Evolutionary conservation across 306 rosid genomes (phyloP).

Genomic region (Ormosia semicastrata): DNA sequence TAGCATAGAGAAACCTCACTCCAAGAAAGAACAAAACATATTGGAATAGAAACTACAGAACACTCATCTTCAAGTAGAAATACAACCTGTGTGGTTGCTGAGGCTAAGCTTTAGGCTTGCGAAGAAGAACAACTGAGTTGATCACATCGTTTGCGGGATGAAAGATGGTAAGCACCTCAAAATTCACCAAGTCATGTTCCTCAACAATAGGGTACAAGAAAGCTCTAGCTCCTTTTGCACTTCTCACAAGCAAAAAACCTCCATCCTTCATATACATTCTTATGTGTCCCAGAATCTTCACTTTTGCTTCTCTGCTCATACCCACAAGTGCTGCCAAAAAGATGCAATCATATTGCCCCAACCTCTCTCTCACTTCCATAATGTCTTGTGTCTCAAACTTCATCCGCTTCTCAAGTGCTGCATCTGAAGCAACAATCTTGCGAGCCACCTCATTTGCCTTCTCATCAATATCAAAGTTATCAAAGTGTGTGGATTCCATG

Average conservation of each 20-base stretch:
- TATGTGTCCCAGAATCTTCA: slow-evolving; percentile 52
- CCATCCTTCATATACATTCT: slow-evolving; percentile 68
- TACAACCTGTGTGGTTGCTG: background rate
- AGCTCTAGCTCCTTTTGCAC: slow-evolving; percentile 75
- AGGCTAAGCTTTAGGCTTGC: slow-evolving; percentile 39
- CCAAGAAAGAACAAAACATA: background rate
- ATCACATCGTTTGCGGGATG: slow-evolving; percentile 71
- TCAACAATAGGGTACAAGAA: slow-evolving; percentile 73
- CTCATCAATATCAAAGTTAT: slow-evolving; percentile 60
- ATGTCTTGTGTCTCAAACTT: slow-evolving; percentile 58
- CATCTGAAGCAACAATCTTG: slow-evolving; percentile 46
- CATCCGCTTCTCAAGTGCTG: slow-evolving; percentile 64
- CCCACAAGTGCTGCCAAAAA: slow-evolving; percentile 84
- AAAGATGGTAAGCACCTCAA: slow-evolving; percentile 58
- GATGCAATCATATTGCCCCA: slow-evolving; percentile 67
- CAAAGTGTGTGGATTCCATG: slow-evolving; percentile 60
- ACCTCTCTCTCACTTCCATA: slow-evolving; percentile 51
- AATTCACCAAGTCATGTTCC: slow-evolving; percentile 46
- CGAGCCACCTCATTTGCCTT: slow-evolving; percentile 62
- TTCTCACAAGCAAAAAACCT: slow-evolving; percentile 59
- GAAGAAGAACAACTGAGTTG: slow-evolving; percentile 66
- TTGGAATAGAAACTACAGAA: background rate
- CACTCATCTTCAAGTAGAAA: background rate
- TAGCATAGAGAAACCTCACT: background rate
- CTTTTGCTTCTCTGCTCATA: slow-evolving; percentile 49